Base-by-base conservation (phyloP, 805 yeast species). In the Zygosaccharomyces pseudorouxii region DNA sequence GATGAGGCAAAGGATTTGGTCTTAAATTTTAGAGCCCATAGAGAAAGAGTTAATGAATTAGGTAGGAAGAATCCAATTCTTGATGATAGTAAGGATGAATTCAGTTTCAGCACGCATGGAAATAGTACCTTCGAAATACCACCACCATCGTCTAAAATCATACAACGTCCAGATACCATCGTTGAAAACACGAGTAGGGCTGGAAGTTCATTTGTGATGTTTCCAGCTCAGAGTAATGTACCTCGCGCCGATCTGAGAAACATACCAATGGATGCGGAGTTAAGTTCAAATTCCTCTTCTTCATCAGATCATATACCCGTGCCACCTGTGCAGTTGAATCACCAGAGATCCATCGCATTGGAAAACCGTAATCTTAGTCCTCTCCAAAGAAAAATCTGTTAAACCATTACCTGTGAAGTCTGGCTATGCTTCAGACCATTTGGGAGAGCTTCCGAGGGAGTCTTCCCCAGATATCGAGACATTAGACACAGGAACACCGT, bases 81-180 rank as follows among this genome's bases (percentile, higher is more conserved):
- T 18, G 69, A 65, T 43, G 67, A 65, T 37, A 63, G 64, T 41
- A 54, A 55, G 18, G 69, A 62, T 49, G 67, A 61, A 4, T 55
- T 64, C 31, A 62, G 67, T 39, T 65, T 64, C 35, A 59, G 61
- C 45, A 55, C 58, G 9, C 59, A 60, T 18, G 68, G 68, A 1
- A 58, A 59, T 38, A 61, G 60, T 27, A 50, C 59, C 2, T 65
- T 65, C 47, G 57, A 59, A 28, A 58, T 65, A 23, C 64, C 64
- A 16, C n/a, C 50, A 16, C 22, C 45, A 14, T 38, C 36, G 10
- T 19, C 44, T 8, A 41, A 29, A 29, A 29, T 4, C 3, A 8
- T 33, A 28, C 8, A 14, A 20, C 36, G 29, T 11, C 27, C 44
- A 19, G 22, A 29, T 29, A 20, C 25, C 6, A 41, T 29, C 14